Base-by-base conservation (phyloP, 257 asterid species). In the Nemophila menziesii region DNA sequence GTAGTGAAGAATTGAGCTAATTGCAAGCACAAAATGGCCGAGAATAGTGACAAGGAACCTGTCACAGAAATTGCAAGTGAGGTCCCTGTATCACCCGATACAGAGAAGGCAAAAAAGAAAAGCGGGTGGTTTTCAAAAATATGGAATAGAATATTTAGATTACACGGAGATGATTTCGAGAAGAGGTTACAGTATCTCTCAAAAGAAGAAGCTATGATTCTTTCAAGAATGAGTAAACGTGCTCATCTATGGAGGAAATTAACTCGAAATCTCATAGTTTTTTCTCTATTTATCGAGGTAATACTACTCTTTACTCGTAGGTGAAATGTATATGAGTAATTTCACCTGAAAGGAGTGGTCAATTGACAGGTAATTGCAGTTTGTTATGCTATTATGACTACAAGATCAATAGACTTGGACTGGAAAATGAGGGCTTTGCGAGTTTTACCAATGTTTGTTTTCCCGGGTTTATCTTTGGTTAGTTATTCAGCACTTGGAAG, bases 391-490 rank as follows among this genome's bases (percentile, higher is more conserved):
- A 63, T 81, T 51, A 65, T 77, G 75, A 90, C 83, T 53, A 81
- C 93, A 26, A 76, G 93, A 71, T 63, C 86, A 5, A 44, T 65
- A 41, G 59, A 72, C 60, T 61, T 85, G 81, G 64, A 81, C 61
- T 90, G 89, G 94, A 83, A 77, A 67, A 64, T 72, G 70, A 81
- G 94, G 67, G 92, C 96, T 49, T 40, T 72, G 63, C 78, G 78
- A 11, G 92, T 90, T 44, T 66, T 77, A 58, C 98, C 98, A 17
- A 80, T 81, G 85, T 85, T 90, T 66, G 71, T 81, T 56, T 65
- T 85, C 47, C 98, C 96, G 49, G 74, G 55, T 18, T 45, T 78
- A 53, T 70, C 69, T 58, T 72, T 60, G 64, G 18, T 74, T 60
- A 63, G 60, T 18, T 71, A 66, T 50, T 76, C 89, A 4, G 57